Base-by-base conservation (phyloP, 2,329 filamentous ascomycete genomes). In the Talaromyces rugulosus region DNA sequence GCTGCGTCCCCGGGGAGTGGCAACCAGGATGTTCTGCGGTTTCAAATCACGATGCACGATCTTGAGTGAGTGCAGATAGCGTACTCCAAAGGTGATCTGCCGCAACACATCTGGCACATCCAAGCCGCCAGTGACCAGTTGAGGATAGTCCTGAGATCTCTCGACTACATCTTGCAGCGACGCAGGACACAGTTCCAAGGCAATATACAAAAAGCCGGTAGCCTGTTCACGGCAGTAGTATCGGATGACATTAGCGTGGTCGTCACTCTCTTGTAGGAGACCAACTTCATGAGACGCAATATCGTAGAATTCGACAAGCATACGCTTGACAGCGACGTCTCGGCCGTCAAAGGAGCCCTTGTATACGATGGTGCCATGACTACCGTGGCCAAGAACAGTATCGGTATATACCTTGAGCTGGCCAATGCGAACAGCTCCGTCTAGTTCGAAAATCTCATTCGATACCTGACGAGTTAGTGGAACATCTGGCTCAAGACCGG, bases 41-140 rank as follows among this genome's bases (percentile, higher is more conserved):
- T 99, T 99, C 70, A 99, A 85, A 72, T 99, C 95, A 59, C 95
- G 90, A 74, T 99, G 95, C 3, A 99, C 96, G 71, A 99, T 97
- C 64, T 95, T 90, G 51, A 98, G 83, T 18, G 88, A 89, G 76
- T 99, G 95, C 9, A 99, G 81, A 75, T 98, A 93, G 62, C 89
- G 88, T 33, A 99, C 85, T 40, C 95, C 95, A 61, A 90, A 89
- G 2, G 93, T 91, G 64, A 99, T 92, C 73, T 99, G 95, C 62
- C 92, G 89, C 42, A 99, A 79, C 2, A 96, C 87, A 65, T 88
- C 86, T 0, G 90, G 90, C 57, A 96, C 80, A 69, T 98, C 91
- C 66, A 85, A 80, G 67, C 89, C 89, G 33, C 70, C 72, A 50
- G 76, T 72, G 31, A 93, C 89, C 44, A 98, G 81, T 4, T 87